A percentile compares a stretch with the other conserved stretches of the same genome.
These are phyloP conservation scores for Geosmithia flava DNA, from an alignment of 2,329 filamentous ascomycete genomes.

Conservation along the genomic window DNA sequence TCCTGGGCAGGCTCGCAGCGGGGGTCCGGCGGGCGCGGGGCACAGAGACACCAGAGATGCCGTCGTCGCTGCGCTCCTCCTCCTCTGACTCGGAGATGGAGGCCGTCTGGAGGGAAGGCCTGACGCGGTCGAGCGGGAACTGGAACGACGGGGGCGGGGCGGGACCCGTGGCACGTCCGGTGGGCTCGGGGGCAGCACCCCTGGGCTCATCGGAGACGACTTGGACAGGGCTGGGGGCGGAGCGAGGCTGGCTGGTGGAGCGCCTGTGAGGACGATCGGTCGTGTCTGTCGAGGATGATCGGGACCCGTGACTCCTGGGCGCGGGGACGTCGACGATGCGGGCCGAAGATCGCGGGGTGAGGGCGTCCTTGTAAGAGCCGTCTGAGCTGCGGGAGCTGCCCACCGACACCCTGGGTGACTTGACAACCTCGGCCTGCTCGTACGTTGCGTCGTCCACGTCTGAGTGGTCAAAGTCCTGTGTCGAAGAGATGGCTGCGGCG, in stretches of 20 bases:
- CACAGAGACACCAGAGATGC: background rate
- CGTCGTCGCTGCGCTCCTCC: conserved; percentile 5
- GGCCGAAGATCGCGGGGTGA: conserved; percentile 21
- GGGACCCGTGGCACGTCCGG: background rate
- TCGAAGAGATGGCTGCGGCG: background rate
- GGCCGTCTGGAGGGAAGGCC: conserved; percentile 13
- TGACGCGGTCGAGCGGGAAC: conserved; percentile 18
- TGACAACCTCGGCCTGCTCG: conserved; percentile 47
- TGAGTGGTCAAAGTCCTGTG: background rate
- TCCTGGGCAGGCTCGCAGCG: background rate
- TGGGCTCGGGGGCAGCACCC: background rate
- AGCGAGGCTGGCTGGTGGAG: conserved; percentile 24
- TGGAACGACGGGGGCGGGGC: conserved; percentile 5
- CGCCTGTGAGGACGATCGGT: conserved; percentile 23
- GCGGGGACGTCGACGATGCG: conserved; percentile 44
- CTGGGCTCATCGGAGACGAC: no score
- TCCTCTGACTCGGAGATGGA: conserved; percentile 32
- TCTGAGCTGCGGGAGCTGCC: conserved; percentile 36
- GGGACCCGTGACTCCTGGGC: conserved; percentile 40
- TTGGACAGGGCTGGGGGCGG: conserved; percentile 12
- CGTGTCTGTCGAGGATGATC: conserved; percentile 32
- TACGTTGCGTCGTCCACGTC: conserved; percentile 19
- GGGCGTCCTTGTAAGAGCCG: conserved; percentile 10
- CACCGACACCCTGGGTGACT: conserved; percentile 42
- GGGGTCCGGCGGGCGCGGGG: background rate